A percentile compares a stretch with the other conserved stretches of the same genome.
phyloP scores from a whole-genome alignment of 2,329 filamentous ascomycete genomes.

The Clarireedia sp. region DNA sequence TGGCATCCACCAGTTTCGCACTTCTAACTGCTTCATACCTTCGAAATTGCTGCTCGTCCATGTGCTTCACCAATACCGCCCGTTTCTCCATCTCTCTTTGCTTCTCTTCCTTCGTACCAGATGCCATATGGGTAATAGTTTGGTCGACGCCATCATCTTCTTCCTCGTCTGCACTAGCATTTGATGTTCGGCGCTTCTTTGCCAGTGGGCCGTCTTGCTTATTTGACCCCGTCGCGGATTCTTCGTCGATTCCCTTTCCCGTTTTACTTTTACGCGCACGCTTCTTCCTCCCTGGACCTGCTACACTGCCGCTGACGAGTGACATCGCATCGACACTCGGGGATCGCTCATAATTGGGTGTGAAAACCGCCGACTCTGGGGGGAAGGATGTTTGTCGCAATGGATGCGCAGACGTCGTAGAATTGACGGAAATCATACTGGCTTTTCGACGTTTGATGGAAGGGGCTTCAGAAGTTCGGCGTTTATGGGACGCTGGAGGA shows the following conservation, averaged over 20 bases:
- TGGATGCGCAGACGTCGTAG: conserved; percentile 50
- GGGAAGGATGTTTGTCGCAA: conserved; percentile 78
- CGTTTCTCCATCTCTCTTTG: conserved; percentile 50
- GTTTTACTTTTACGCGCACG: conserved; percentile 54
- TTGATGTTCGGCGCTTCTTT: conserved; percentile 35
- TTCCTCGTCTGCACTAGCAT: conserved; percentile 43
- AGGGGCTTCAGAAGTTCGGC: conserved; percentile 42
- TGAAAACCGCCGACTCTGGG: conserved; percentile 43
- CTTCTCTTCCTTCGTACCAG: conserved; percentile 59
- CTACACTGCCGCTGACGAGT: conserved; percentile 53
- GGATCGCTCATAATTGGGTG: conserved; percentile 47
- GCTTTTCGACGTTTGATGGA: conserved; percentile 62
- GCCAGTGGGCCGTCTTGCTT: conserved; percentile 34
- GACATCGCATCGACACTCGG: conserved; percentile 56
- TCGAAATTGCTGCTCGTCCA: conserved; percentile 59
- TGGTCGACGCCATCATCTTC: conserved; percentile 35
- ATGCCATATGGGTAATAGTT: conserved; percentile 36
- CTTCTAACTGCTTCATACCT: conserved; percentile 66
- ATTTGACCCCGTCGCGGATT: background rate
- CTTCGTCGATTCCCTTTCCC: conserved; percentile 38
- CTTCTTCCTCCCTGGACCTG: conserved; percentile 47
- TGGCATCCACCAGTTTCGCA: conserved; percentile 58
- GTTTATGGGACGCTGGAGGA: conserved; percentile 49
- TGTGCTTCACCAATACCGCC: conserved; percentile 55
- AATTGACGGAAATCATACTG: conserved; percentile 51